Evolutionary conservation across 495 filamentous ascomycete species (phyloP).

Genomic region (Aspergillus bridgeri): DNA sequence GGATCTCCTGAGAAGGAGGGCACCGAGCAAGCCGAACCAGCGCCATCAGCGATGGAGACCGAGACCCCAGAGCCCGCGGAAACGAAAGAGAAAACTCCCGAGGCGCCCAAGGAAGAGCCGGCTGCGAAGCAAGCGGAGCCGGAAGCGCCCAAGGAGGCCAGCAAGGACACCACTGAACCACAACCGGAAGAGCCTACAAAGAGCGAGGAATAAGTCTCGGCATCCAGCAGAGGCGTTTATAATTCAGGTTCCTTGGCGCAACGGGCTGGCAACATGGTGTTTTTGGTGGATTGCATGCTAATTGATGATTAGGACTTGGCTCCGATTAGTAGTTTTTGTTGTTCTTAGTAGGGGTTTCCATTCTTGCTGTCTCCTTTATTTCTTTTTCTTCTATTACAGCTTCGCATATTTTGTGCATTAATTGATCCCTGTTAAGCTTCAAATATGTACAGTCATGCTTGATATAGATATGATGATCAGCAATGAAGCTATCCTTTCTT

Average conservation of each 20-base stretch:
- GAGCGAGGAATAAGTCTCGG: conserved; percentile 29
- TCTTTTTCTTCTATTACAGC: not conserved
- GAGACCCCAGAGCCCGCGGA: conserved; percentile 11
- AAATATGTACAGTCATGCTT: not conserved
- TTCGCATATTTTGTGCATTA: conserved; percentile 1
- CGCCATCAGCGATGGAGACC: conserved; percentile 12
- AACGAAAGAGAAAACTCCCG: conserved; percentile 18
- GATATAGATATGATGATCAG: not conserved
- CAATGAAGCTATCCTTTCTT: too few species aligned
- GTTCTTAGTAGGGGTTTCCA: not conserved
- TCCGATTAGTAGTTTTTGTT: conserved; percentile 6
- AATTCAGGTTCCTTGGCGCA: conserved; percentile 35
- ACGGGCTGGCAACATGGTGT: conserved; percentile 42
- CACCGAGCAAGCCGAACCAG: conserved; percentile 12
- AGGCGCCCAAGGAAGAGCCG: conserved; percentile 19
- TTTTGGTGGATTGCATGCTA: conserved; percentile 32
- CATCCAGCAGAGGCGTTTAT: conserved; percentile 15
- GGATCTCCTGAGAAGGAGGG: conserved; percentile 25
- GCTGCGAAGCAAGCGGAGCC: conserved; percentile 17
- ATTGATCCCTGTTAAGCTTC: not conserved
- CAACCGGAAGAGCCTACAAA: conserved; percentile 27
- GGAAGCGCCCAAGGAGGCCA: conserved; percentile 16
- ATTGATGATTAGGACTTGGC: conserved; percentile 18
- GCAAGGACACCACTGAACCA: conserved; percentile 24
- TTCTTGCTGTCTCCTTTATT: conserved; percentile 4